These are phyloP conservation scores for Trematosphaeria pertusa DNA, from an alignment of 2,329 filamentous ascomycete genomes.

Conservation along the genomic window DNA sequence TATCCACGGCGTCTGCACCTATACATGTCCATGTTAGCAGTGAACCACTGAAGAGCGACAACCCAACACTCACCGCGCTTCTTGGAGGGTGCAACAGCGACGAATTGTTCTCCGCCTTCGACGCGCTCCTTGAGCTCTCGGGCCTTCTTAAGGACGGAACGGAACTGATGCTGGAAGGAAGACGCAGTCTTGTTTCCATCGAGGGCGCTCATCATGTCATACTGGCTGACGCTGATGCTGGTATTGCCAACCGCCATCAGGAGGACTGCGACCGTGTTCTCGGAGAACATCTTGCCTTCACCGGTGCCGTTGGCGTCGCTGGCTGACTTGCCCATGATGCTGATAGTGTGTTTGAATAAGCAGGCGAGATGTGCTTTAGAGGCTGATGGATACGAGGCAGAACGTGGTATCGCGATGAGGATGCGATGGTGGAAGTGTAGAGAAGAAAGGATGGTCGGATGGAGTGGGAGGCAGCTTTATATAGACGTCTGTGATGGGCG, in stretches of 20 bases:
- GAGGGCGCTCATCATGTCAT: conserved; percentile 37
- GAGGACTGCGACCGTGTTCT: conserved; percentile 32
- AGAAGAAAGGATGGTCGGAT: conserved; percentile 9
- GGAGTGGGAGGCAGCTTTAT: conserved; percentile 2
- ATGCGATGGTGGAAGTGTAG: conserved; percentile 1
- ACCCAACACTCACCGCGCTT: conserved; percentile 37
- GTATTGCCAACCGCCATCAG: conserved; percentile 29
- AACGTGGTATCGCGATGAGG: conserved; percentile 1
- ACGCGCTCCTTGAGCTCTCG: conserved; percentile 37
- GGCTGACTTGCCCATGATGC: conserved; percentile 25
- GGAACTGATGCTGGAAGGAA: conserved; percentile 37
- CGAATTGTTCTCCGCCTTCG: conserved; percentile 32
- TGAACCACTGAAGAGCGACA: conserved; percentile 1
- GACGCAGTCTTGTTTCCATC: conserved; percentile 31
- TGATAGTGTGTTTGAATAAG: conserved; percentile 7
- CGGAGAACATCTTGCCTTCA: conserved; percentile 23
- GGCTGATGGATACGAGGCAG: not conserved
- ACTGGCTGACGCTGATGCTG: conserved; percentile 25
- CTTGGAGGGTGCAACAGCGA: conserved; percentile 22
- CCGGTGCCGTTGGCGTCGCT: conserved; percentile 1
- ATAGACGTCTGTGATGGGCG: conserved; percentile 5
- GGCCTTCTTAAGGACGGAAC: conserved; percentile 28
- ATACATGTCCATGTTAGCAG: not conserved
- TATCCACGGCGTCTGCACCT: conserved; percentile 10
- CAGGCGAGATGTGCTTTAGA: conserved; percentile 3